Conservation (phyloP, 345 rosid species). For the Carallia brachiata region DNA sequence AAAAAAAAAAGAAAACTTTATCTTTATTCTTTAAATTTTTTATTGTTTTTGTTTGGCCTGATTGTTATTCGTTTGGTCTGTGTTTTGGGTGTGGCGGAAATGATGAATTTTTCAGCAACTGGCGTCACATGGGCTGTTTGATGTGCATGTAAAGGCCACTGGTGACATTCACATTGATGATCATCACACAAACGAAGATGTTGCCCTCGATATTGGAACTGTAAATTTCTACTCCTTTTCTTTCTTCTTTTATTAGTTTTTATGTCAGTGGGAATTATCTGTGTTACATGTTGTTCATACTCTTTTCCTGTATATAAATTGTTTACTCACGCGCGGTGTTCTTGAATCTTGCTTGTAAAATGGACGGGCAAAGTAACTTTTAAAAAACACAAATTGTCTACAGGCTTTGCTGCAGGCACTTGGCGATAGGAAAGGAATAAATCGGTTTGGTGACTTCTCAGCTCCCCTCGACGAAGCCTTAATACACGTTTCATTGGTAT, state of each 20-base stretch:
- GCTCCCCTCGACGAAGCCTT: conserved; percentile 96
- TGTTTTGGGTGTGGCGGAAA: not conserved
- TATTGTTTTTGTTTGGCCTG: not conserved
- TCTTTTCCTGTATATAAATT: too few relatives aligned
- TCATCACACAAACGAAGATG: conserved; percentile 92
- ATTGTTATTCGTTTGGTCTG: not conserved
- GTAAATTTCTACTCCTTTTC: conserved; percentile 24
- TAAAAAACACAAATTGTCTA: not conserved
- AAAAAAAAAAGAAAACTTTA: not conserved
- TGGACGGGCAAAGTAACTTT: too few relatives aligned
- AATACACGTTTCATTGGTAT: conserved; percentile 79
- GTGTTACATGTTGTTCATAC: too few relatives aligned
- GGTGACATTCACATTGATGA: conserved; percentile 93
- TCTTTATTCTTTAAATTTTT: too few relatives aligned
- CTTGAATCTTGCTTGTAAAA: too few relatives aligned
- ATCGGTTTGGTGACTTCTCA: conserved; percentile 87
- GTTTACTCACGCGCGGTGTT: too few relatives aligned
- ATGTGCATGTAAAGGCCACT: conserved; percentile 81
- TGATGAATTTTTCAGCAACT: conserved; percentile 56
- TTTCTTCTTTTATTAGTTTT: not conserved
- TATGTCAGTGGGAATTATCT: not conserved
- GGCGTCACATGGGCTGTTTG: conserved; percentile 89
- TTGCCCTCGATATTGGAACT: conserved; percentile 91
- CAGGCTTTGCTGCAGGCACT: conserved; percentile 87
- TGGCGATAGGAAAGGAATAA: conserved; percentile 88